Evolutionary conservation across 2,329 filamentous ascomycete genomes (phyloP).

Genomic region (Stachybotrys echinatus): DNA sequence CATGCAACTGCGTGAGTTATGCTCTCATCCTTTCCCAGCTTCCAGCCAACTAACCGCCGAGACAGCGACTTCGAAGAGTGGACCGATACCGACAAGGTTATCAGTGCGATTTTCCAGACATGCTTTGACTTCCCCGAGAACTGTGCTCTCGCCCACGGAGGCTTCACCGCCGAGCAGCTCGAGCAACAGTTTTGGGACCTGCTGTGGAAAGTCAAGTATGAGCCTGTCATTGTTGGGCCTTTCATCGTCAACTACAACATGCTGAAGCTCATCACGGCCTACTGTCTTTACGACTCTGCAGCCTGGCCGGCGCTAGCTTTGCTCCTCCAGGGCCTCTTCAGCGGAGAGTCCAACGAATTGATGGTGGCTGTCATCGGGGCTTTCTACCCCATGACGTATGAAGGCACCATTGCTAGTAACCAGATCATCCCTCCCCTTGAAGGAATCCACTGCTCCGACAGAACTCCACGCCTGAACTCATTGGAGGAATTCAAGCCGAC

Average conservation of each 20-base stretch:
- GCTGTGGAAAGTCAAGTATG: constrained; percentile 13
- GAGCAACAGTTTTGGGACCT: constrained; percentile 15
- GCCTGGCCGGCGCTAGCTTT: constrained; percentile 32
- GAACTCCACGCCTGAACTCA: constrained; percentile 13
- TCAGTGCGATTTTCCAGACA: constrained; percentile 15
- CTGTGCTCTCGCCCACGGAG: constrained; percentile 15
- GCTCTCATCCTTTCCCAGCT: neutral
- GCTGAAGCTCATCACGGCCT: constrained; percentile 6
- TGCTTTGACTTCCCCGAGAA: constrained; percentile 14
- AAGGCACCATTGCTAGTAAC: neutral
- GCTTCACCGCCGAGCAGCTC: constrained; percentile 13
- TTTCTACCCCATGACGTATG: neutral
- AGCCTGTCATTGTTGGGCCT: constrained; percentile 11
- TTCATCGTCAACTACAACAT: constrained; percentile 13
- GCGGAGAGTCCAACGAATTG: constrained; percentile 25
- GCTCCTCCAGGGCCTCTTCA: constrained; percentile 30
- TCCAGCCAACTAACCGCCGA: neutral
- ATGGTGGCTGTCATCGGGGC: neutral
- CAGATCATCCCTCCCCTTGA: neutral
- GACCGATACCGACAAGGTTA: constrained; percentile 17
- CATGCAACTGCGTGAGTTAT: constrained; percentile 12
- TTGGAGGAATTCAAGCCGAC: constrained; percentile 20
- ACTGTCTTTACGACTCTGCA: constrained; percentile 15
- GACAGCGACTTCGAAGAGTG: constrained; percentile 17
- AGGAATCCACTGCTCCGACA: constrained; percentile 31